Percentiles rank a stretch among this genome's conserved stretches.
Conservation (phyloP, 164 flowering plant species). For the Magnolia kwangsiensis region DNA sequence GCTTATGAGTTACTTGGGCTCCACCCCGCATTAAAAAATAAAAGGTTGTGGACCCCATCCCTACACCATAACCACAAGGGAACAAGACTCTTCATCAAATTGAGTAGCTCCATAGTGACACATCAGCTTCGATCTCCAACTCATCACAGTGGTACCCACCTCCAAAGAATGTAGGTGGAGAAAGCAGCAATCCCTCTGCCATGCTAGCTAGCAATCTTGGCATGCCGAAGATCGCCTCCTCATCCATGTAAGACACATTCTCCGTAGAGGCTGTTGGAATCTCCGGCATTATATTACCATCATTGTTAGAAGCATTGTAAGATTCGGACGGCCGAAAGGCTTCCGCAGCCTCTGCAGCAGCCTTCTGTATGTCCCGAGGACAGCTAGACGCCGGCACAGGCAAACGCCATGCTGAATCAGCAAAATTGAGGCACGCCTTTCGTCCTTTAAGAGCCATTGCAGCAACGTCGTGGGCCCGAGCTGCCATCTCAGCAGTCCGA, state of each 20-base stretch:
- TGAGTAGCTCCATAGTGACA: slow-evolving; percentile 24
- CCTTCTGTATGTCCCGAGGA: slow-evolving; percentile 19
- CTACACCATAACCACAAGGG: no score
- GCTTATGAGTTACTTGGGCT: no score
- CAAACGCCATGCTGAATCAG: slow-evolving; percentile 21
- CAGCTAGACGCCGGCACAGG: slow-evolving; percentile 17
- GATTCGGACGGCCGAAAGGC: slow-evolving; percentile 1
- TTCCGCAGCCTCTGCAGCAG: slow-evolving; percentile 23
- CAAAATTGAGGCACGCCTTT: slow-evolving; percentile 23
- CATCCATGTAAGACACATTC: slow-evolving; percentile 2
- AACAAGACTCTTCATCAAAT: neutral
- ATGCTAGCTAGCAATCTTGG: neutral
- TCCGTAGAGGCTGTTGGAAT: neutral
- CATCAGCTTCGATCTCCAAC: slow-evolving; percentile 21
- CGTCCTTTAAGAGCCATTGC: slow-evolving; percentile 26
- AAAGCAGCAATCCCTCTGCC: slow-evolving; percentile 52
- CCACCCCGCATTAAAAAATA: no score
- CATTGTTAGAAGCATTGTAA: neutral
- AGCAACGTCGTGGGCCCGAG: slow-evolving; percentile 32
- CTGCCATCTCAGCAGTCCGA: slow-evolving; percentile 34
- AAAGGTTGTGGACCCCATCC: no score
- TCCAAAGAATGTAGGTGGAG: slow-evolving; percentile 10
- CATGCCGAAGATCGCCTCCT: neutral
- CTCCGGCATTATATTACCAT: no score
- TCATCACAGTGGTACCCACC: slow-evolving; percentile 20